Base-by-base conservation (phyloP, 1,284 basidiomycete species). In the Malassezia globosa region DNA sequence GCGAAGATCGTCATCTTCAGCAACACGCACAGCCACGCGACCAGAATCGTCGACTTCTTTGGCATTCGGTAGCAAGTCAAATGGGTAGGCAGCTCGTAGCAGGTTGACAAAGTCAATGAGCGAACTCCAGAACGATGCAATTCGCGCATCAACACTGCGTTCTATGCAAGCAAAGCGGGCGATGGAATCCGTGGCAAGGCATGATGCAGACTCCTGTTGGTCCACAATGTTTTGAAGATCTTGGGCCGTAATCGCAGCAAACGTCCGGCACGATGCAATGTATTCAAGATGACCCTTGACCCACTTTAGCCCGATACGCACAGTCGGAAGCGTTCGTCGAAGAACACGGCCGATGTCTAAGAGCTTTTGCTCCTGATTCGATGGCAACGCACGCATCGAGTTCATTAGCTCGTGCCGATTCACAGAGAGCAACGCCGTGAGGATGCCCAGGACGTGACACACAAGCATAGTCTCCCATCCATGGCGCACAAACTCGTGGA, bases 221-320 rank as follows among this genome's bases (percentile, higher is more conserved):
- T 42, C 46, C 19, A 24, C 27, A 11, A 33, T 25, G 13, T 24
- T 27, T 18, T 41, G 41, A 29, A 45, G 39, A 18, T 29, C 24
- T 18, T 7, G 3, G 39, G 38, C 38, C 53, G 24, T 43, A 42
- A 46, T 56, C 43, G 46, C 60, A 46, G 21, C 51, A 43, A 13
- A 55, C 55, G 42, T 44, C 22, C 18, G 60, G 59, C 25, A 55
- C 46, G 47, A 56, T 39, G 62, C 54, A 38, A 90, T 72, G 61
- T 88, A 87, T 50, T 81, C 80, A 53, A 82, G 72, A 69, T 95
- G 87, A 5, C 80, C 80, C 36, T 80, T 78, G 22, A 92, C 72
- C 92, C 92, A 97, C 70, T 90, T 92, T 62, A 81, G 82, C 1
- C 83, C 79, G 44, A 96, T 82, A 13, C 92, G 81, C 40, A 96